Evolutionary conservation across 441 rosid genomes (phyloP), one percentile per base, ranked within the genome.

Genomic region (Gossypium laxum): DNA sequence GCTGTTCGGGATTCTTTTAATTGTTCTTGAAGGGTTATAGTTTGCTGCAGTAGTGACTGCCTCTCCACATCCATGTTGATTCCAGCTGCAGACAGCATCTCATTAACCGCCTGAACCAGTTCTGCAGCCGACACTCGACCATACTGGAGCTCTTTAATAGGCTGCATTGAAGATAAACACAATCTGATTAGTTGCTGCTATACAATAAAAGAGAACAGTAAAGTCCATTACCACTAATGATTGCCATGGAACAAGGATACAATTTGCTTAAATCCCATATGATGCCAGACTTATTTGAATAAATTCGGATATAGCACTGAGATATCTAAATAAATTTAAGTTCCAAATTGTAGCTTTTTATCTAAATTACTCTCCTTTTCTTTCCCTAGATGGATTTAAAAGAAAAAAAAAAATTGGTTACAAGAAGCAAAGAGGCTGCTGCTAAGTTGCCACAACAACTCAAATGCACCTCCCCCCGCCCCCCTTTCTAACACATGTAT

Each of bases 1-100:
- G 87, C 88, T 1, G 95, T 93, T 75, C 82, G 90, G 68, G 99
- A 89, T 47, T 90, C 96, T 64, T 88, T 85, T 69, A 91, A 75
- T 65, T 88, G 88, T 76, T 91, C 96, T 85, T 92, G 94, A 57
- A 94, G 83, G 28, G 91, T 76, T 70, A 91, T 65, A 54, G 88
- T 87, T 79, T 84, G 87, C 70, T 86, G 89, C 77, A 94, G 80
- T 77, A 90, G 85, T 72, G 90, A 87, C 75, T 83, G 97, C 78
- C 85, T 90, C 86, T 90, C 98, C 48, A 82, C 82, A 67, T 91
- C 96, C 89, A 94, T 81, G 75, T 84, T 79, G 54, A 94, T 82
- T 59, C 99, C 99, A 43, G 97, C 97, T 26, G 96, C 90, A 75
- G 96, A 92, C 71, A 94, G 98, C 89, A 94, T 89, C 88, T 92